A percentile compares a stretch with the other conserved stretches of the same genome.
phyloP scores from a whole-genome alignment of 305 asterid genomes.

The Striga hermonthica region DNA sequence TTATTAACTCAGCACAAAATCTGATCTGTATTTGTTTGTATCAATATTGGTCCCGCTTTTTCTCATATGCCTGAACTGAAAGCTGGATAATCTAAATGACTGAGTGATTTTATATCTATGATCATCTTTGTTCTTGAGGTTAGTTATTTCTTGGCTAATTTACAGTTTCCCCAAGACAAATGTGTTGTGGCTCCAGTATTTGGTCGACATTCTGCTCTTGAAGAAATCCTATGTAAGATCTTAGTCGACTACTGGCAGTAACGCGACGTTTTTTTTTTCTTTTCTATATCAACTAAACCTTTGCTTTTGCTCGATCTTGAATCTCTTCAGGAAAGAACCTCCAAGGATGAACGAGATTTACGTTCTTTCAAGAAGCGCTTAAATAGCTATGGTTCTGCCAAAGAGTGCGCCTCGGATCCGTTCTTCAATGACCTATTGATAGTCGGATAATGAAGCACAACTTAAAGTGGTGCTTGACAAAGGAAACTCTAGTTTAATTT shows the following conservation, averaged over 20 bases:
- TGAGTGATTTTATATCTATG: not conserved
- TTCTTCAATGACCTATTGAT: conserved; percentile 57
- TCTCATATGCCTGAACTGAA: too few relatives aligned
- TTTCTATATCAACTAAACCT: not conserved
- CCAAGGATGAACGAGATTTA: conserved; percentile 68
- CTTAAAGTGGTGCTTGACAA: conserved; percentile 16
- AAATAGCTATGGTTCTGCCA: conserved; percentile 59
- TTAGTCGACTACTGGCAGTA: not conserved
- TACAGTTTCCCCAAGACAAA: conserved; percentile 92
- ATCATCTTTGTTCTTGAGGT: conserved; percentile 2
- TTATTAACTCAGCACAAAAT: too few relatives aligned
- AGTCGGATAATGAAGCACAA: conserved; percentile 27
- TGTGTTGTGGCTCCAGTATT: conserved; percentile 81
- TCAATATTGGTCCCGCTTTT: not conserved
- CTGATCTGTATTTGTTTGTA: not conserved
- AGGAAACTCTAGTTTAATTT: not conserved
- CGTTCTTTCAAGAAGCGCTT: conserved; percentile 75
- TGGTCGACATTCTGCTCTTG: conserved; percentile 73
- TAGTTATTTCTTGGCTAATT: conserved; percentile 22
- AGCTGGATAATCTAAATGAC: too few relatives aligned
- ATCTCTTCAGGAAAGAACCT: conserved; percentile 56
- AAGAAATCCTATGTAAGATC: conserved; percentile 85
- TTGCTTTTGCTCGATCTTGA: conserved; percentile 9
- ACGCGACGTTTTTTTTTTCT: too few relatives aligned
- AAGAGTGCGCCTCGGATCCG: conserved; percentile 61